Conservation (phyloP, 208 protist genomes). For the Leishmania tropica region DNA sequence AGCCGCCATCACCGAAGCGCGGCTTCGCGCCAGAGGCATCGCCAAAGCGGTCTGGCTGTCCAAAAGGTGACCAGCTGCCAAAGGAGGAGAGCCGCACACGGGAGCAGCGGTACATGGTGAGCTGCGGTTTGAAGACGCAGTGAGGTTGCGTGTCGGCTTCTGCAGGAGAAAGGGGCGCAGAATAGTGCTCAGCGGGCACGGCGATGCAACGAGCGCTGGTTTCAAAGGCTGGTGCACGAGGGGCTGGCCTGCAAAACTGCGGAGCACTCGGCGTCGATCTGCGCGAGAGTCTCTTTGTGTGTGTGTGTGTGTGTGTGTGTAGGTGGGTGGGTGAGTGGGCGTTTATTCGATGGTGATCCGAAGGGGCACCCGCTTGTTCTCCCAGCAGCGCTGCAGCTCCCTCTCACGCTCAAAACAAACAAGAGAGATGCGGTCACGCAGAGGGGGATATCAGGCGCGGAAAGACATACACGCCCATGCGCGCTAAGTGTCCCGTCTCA, state of each 20-base stretch:
- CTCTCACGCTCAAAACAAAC: background rate
- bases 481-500: background rate
- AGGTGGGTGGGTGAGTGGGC: background rate
- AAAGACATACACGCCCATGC: background rate
- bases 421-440: background rate
- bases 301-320: background rate
- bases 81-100: constrained; percentile 2
- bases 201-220: background rate
- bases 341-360: background rate
- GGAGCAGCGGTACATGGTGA: constrained; percentile 22
- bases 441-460: background rate
- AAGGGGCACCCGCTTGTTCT: background rate
- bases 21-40: constrained; percentile 16
- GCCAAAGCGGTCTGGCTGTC: constrained; percentile 24
- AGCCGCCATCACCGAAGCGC: constrained; percentile 23
- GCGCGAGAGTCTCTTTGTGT: background rate
- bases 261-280: background rate
- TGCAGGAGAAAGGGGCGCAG: background rate
- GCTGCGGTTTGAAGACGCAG: background rate
- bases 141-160: background rate
- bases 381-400: background rate
- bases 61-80: constrained; percentile 28
- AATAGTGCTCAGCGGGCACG: background rate
- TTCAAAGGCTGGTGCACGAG: background rate
- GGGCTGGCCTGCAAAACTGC: background rate